Percentiles rank a stretch among this genome's conserved stretches.
Conservation (phyloP, 1,284 basidiomycete species). For the Irpex sp. region DNA sequence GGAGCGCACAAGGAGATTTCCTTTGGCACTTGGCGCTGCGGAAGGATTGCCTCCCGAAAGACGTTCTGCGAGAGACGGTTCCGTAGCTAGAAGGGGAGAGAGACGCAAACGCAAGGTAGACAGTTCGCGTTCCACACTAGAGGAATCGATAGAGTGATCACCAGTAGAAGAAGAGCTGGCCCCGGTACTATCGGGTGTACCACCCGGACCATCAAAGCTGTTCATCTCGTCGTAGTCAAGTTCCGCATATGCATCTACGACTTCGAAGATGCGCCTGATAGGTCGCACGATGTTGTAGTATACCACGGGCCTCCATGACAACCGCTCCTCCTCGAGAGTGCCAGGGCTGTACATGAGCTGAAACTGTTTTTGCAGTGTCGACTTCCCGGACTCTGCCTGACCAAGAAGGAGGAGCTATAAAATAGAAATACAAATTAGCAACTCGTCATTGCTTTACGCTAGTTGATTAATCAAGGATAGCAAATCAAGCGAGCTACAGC, state of each 20-base stretch:
- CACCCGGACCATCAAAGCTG: neutral
- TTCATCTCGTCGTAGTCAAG: constrained; percentile 41
- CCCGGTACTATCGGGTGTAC: constrained; percentile 8
- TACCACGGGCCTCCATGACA: constrained; percentile 80
- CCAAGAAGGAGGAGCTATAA: constrained; percentile 69
- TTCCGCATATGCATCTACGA: constrained; percentile 66
- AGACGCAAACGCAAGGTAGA: constrained; percentile 56
- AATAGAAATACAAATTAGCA: neutral
- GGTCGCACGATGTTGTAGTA: constrained; percentile 80
- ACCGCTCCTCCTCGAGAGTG: constrained; percentile 70
- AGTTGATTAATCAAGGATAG: neutral
- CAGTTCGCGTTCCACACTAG: constrained; percentile 32
- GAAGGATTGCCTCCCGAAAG: constrained; percentile 70
- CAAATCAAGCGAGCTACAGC: neutral
- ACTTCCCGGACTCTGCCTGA: constrained; percentile 82
- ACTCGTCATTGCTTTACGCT: neutral
- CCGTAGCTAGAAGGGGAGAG: constrained; percentile 55
- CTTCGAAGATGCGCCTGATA: constrained; percentile 69
- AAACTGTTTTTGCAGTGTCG: constrained; percentile 81
- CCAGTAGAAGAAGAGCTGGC: neutral
- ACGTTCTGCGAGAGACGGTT: constrained; percentile 61
- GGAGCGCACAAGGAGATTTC: constrained; percentile 69
- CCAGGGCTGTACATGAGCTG: constrained; percentile 81
- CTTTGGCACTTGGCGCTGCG: constrained; percentile 61
- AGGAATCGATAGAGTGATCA: constrained; percentile 9